Base-by-base conservation (phyloP, 169 alveolate species). In the Eimeria mitis region DNA sequence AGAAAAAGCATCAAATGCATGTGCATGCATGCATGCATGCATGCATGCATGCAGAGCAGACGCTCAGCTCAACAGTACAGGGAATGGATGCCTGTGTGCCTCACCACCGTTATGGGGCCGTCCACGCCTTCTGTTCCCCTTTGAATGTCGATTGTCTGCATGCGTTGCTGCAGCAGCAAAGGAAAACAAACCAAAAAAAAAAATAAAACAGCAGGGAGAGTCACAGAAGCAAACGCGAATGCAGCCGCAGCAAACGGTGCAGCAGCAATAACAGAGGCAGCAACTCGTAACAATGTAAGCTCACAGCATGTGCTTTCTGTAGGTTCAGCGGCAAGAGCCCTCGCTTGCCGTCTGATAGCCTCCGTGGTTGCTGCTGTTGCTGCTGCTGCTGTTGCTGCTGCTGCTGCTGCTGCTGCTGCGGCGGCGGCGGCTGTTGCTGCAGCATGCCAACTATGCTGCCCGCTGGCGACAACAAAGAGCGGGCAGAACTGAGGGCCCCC, bases 111-210 rank as follows among this genome's bases (percentile, higher is more conserved):
- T 83, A 83, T 52, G 52, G 90, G 90, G 90, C 73, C 75, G 0
- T 83, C 90, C 68, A 28, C 49, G n/a, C 54, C 49, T 40, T 83
- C 90, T 11, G 90, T 83, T n/a, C 90, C 90, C 54, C 90, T 83
- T 34, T 49, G 90, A 37, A 83, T 83, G 65, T 83, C 75, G 25
- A 83, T n/a, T 16, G 90, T 83, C 90, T 83, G 90, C 90, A 83
- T 83, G 75, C 90, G 90, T 83, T 83, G 90, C 90, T 83, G 90
- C 73, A 79, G 85, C 54, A 75, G 68, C 52, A 75, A 23, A 6
- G 25, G 16, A 23, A 49, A 37, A 21, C 70, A 54, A 42, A 81
- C 40, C 75, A 52, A 14, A 5, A 0, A 4, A 31, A 13, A 40
- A 54, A 47, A 16, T 7, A 68, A 47, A 11, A 68, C 42, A 68